These are phyloP conservation scores for Suillus subalutaceus DNA, from an alignment of 768 basidiomycete genomes.

Conservation along the genomic window DNA sequence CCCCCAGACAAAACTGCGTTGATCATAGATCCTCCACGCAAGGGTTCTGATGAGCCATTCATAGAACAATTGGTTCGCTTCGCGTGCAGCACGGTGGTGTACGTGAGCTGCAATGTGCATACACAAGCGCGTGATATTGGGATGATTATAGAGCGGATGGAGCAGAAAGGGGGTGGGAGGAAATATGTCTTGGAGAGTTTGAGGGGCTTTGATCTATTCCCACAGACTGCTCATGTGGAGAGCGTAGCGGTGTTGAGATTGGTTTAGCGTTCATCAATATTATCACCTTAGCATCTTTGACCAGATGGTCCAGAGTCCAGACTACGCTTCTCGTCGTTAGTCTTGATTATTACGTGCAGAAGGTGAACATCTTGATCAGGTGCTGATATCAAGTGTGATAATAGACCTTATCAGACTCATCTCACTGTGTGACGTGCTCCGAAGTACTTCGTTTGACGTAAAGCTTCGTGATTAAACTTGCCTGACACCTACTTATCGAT, in stretches of 20 bases:
- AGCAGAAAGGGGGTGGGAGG: conserved; percentile 40
- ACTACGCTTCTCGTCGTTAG: not conserved
- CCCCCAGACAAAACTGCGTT: conserved; percentile 68
- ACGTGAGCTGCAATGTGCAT: conserved; percentile 95
- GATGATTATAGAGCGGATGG: conserved; percentile 55
- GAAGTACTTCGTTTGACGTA: not conserved
- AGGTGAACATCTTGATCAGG: not conserved
- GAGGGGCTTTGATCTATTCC: conserved; percentile 92
- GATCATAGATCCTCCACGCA: conserved; percentile 90
- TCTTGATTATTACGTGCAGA: not conserved
- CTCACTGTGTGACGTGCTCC: no score
- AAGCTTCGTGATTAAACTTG: not conserved
- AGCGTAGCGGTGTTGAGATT: conserved; percentile 70
- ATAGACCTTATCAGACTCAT: not conserved
- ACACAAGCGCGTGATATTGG: conserved; percentile 91
- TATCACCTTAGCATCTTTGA: not conserved
- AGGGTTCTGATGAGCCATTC: conserved; percentile 86
- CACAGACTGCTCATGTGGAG: conserved; percentile 95
- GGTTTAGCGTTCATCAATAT: conserved; percentile 16
- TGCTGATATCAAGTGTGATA: not conserved
- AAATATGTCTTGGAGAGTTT: conserved; percentile 82
- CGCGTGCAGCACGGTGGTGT: conserved; percentile 70
- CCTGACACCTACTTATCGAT: not conserved
- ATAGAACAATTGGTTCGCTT: conserved; percentile 78
- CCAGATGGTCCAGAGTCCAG: not conserved